Percentiles rank a stretch among this genome's conserved stretches.
phyloP scores from a whole-genome alignment of 257 asterid genomes.

The Penstemon barbatus region DNA sequence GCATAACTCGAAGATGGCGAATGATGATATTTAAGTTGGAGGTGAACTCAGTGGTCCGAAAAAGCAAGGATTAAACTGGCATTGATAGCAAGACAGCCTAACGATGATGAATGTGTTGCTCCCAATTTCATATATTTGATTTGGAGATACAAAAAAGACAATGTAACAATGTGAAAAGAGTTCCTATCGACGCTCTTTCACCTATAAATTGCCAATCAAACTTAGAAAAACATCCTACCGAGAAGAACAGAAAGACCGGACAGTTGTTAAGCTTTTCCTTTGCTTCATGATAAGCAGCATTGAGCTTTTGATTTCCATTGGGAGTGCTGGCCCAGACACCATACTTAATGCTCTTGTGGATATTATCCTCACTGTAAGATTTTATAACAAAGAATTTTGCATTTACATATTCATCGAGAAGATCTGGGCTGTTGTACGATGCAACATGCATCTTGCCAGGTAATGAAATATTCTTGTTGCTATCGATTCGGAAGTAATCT shows the following conservation, averaged over 20 bases:
- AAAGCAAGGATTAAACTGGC: background rate
- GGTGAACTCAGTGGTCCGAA: background rate
- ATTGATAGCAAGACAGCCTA: background rate
- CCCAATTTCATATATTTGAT: background rate
- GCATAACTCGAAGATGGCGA: background rate
- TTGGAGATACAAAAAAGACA: background rate
- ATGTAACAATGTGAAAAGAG: background rate
- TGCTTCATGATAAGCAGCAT: slow-evolving; percentile 48
- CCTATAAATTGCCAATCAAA: background rate
- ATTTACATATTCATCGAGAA: slow-evolving; percentile 26
- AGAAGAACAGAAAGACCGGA: slow-evolving; percentile 45
- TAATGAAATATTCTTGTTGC: background rate
- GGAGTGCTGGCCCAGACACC: slow-evolving; percentile 57
- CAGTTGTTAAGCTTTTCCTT: slow-evolving; percentile 38
- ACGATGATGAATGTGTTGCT: background rate
- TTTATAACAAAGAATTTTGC: slow-evolving; percentile 50
- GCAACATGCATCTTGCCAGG: slow-evolving; percentile 15
- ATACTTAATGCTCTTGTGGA: slow-evolving; percentile 56
- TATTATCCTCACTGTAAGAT: slow-evolving; percentile 56
- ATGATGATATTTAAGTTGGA: background rate
- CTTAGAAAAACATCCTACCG: slow-evolving; percentile 31
- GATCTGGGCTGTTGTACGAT: slow-evolving; percentile 15
- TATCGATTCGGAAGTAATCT: slow-evolving; percentile 1
- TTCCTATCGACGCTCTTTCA: background rate
- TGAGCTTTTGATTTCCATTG: slow-evolving; percentile 51